Base-by-base conservation (phyloP, 176 grass and related monocot species). In the Bolboschoenus planiculmis region DNA sequence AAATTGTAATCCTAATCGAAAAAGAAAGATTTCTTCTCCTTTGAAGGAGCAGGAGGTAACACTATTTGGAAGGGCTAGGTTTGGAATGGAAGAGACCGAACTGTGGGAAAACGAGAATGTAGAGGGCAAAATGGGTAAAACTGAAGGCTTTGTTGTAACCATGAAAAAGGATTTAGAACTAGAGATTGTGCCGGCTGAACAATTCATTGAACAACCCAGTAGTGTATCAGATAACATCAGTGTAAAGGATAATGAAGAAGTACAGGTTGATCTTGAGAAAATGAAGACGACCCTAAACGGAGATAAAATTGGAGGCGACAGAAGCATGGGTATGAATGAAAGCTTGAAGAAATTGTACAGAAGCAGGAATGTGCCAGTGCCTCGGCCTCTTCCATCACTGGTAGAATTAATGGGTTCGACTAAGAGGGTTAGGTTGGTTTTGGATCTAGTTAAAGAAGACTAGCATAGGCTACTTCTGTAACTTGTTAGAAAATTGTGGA, bases 31-130 rank as follows among this genome's bases (percentile, higher is more conserved):
- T 78, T 72, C 58, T 57, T 80, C 48, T 7, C 89, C 55, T 62
- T 76, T 65, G 42, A 50, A 50, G 55, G 70, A 34, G 4, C 62
- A 20, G 1, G 83, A 89, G n/a, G 62, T 93, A 46, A 93, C 87
- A 30, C 73, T 93, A 33, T 97, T 97, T 54, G 94, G 94, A 20
- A 91, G 84, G 18, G 85, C 91, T 27, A 87, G 91, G 84, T 88
- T 97, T 56, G 91, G 84, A 59, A 57, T 77, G 20, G 46, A 88
- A 20, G 73, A 91, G 10, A 56, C n/a, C 60, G 27, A 87, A 67
- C 26, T 86, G 21, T 81, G 82, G 83, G 73, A 76, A 77, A 18
- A 79, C 0, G 46, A 85, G 61, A 31, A 86, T 4, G 10, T 1
- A 5, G 16, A 20, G 3, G 0, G 44, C 63, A 35, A 23, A 55